These are phyloP conservation scores for Eucalyptus sideroxylon DNA, from an alignment of 345 rosid genomes.

Conservation along the genomic window DNA sequence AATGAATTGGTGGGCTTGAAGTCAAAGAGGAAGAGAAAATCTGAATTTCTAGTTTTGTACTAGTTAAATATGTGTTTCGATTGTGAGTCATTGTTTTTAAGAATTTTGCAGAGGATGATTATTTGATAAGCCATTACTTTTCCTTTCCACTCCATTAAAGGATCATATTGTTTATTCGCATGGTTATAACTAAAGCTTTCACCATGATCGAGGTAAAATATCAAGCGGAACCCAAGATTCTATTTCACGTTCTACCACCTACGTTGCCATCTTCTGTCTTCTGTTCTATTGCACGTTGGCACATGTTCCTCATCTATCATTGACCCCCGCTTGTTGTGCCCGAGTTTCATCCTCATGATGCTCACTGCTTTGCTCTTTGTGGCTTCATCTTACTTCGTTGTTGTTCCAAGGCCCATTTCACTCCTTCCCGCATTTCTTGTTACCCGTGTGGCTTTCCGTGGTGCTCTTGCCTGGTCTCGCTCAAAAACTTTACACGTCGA, in stretches of 20 bases:
- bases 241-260: not conserved
- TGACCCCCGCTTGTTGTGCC: not conserved
- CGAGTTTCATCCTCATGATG: not conserved
- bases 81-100: not conserved
- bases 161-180: not conserved
- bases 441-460: accelerated
- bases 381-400: not conserved
- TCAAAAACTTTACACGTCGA: not conserved
- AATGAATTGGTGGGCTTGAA: not conserved
- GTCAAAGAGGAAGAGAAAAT: not conserved
- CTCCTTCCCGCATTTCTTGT: not conserved
- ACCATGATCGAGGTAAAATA: not conserved
- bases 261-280: not conserved
- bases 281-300: not conserved
- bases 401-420: not conserved
- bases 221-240: not conserved
- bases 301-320: not conserved
- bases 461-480: not conserved
- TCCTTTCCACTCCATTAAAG: not conserved
- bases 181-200: not conserved
- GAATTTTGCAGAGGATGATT: not conserved
- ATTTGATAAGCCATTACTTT: not conserved
- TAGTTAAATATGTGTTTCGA: not conserved
- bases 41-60: not conserved
- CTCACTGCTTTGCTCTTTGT: not conserved